A percentile compares a stretch with the other conserved stretches of the same genome.
Evolutionary conservation across 1,284 basidiomycete genomes (phyloP).

Genomic region (Pseudozyma pruni): DNA sequence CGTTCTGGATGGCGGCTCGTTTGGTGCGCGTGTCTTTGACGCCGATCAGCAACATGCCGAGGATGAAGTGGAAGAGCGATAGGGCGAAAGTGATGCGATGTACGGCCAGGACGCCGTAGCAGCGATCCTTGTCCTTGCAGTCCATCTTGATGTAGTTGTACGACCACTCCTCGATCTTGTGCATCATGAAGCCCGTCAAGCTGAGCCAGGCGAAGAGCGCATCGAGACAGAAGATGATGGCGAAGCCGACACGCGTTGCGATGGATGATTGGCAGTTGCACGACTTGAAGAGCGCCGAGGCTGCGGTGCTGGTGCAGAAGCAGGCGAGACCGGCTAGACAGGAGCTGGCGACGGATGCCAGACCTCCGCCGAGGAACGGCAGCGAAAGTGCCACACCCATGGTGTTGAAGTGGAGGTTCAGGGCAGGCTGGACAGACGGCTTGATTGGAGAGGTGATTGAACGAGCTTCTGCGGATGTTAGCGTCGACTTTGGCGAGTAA

Average conservation of each 20-base stretch:
- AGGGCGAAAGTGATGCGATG: slow-evolving; percentile 97
- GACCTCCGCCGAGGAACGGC: slow-evolving; percentile 80
- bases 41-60: slow-evolving; percentile 82
- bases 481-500: not conserved
- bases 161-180: slow-evolving; percentile 88
- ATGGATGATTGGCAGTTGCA: slow-evolving; percentile 99
- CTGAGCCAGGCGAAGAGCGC: slow-evolving; percentile 97
- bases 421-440: not conserved
- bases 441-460: not conserved
- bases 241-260: slow-evolving; percentile 95
- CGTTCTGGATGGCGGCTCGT: slow-evolving; percentile 94
- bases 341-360: slow-evolving; percentile 73
- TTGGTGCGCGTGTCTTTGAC: slow-evolving; percentile 89
- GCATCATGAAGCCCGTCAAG: slow-evolving; percentile 87
- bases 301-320: slow-evolving; percentile 80
- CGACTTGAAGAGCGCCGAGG: slow-evolving; percentile 96
- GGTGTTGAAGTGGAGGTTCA: slow-evolving; percentile 41
- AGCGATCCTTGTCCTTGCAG: slow-evolving; percentile 84
- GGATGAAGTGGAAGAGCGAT: slow-evolving; percentile 84
- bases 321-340: slow-evolving; percentile 68
- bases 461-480: not conserved
- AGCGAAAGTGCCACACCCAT: slow-evolving; percentile 88
- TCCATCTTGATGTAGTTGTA: slow-evolving; percentile 99
- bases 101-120: slow-evolving; percentile 96
- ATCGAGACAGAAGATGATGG: slow-evolving; percentile 92